Evolutionary conservation across 768 basidiomycete genomes (phyloP).

Genomic region (Psilocybe subaeruginosa): DNA sequence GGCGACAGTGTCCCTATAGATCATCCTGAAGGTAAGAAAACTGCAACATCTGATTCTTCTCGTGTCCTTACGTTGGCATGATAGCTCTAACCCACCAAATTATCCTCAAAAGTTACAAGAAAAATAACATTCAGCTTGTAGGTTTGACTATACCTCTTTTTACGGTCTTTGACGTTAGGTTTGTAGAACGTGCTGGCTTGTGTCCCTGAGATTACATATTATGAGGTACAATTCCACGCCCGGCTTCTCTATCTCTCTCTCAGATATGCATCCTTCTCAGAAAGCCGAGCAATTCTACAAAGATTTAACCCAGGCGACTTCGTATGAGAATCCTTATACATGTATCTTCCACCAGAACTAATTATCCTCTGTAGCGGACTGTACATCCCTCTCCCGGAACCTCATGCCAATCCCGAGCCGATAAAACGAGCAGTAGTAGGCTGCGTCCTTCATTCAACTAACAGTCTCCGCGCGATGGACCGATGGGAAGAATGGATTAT

Average conservation of each 20-base stretch:
- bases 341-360: neutral
- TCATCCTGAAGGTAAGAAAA: slow-evolving; percentile 2
- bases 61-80: neutral
- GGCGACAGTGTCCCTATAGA: slow-evolving; percentile 12
- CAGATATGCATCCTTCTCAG: neutral
- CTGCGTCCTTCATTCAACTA: neutral
- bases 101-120: neutral
- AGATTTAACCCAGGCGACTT: neutral
- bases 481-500: neutral
- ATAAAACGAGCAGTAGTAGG: slow-evolving; percentile 1
- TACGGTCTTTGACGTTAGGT: neutral
- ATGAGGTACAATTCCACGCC: neutral
- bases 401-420: neutral
- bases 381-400: slow-evolving; percentile 2
- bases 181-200: slow-evolving; percentile 1
- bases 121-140: slow-evolving; percentile 1
- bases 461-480: neutral
- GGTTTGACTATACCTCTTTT: neutral
- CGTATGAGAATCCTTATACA: neutral
- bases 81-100: slow-evolving; percentile 2
- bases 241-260: neutral
- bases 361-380: neutral
- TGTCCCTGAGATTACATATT: slow-evolving; percentile 3
- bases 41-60: neutral
- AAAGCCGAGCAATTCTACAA: slow-evolving; percentile 2